A percentile compares a stretch with the other conserved stretches of the same genome.
Conservation (phyloP, 2,329 filamentous ascomycete species). For the Nemania diffusa region DNA sequence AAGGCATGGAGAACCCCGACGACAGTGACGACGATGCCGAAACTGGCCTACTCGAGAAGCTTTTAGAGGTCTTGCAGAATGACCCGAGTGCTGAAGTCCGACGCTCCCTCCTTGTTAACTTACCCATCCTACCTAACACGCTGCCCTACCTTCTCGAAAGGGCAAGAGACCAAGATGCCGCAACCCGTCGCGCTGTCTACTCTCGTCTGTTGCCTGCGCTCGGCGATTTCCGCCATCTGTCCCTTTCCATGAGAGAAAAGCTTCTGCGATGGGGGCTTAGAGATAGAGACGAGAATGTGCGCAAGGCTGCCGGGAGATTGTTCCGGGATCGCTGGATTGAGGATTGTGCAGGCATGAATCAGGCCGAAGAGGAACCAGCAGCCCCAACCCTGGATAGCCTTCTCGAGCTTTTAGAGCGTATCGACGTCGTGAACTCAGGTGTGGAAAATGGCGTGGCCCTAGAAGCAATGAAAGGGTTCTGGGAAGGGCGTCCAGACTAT, state of each 20-base stretch:
- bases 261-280: conserved; percentile 92
- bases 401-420: conserved; percentile 89
- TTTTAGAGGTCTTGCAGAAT: conserved; percentile 89
- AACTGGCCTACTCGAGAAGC: conserved; percentile 79
- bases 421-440: conserved; percentile 91
- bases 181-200: conserved; percentile 87
- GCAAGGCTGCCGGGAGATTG: conserved; percentile 87
- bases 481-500: conserved; percentile 90
- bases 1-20: conserved; percentile 75
- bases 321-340: conserved; percentile 99
- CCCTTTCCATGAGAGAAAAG: conserved; percentile 94
- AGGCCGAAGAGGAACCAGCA: conserved; percentile 67
- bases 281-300: conserved; percentile 92
- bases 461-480: conserved; percentile 95
- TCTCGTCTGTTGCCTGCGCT: conserved; percentile 85
- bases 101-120: conserved; percentile 85
- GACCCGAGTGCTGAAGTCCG: conserved; percentile 95
- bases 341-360: conserved; percentile 79
- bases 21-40: conserved; percentile 75
- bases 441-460: conserved; percentile 89
- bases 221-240: conserved; percentile 93
- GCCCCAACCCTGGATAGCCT: conserved; percentile 83
- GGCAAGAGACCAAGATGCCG: conserved; percentile 86
- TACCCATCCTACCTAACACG: conserved; percentile 85
- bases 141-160: conserved; percentile 89